These are phyloP conservation scores for Wickerhamiella alocasiicola DNA, from an alignment of 805 yeast genomes.

Conservation along the genomic window DNA sequence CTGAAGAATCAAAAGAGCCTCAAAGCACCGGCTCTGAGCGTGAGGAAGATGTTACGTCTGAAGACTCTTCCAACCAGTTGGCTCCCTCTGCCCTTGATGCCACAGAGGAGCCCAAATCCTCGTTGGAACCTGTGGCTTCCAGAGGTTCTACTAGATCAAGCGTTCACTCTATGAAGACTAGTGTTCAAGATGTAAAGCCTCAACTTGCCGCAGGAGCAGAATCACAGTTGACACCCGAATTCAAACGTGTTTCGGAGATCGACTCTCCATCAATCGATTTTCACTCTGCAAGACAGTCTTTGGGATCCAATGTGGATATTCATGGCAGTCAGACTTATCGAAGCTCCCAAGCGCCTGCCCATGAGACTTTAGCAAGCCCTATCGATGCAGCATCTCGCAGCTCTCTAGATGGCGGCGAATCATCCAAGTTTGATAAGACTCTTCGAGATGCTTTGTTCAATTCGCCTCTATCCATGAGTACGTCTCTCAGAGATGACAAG, in stretches of 20 bases:
- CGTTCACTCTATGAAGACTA: too few relatives aligned
- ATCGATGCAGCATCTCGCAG: neutral
- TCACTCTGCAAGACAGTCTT: slow-evolving; percentile 8
- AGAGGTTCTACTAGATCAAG: too few relatives aligned
- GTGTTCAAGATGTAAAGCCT: too few relatives aligned
- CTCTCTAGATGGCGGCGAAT: neutral
- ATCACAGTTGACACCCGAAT: neutral
- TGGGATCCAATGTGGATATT: slow-evolving; percentile 1
- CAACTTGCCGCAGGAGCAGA: neutral
- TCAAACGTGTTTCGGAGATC: neutral
- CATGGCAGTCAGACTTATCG: too few relatives aligned
- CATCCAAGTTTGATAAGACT: slow-evolving; percentile 3
- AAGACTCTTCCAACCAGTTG: too few relatives aligned
- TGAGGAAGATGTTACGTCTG: too few relatives aligned
- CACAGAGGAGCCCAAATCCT: too few relatives aligned
- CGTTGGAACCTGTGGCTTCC: too few relatives aligned
- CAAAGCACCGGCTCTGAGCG: too few relatives aligned
- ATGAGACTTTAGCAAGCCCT: neutral
- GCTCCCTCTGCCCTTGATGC: too few relatives aligned
- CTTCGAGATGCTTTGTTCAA: neutral
- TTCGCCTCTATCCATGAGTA: slow-evolving; percentile 1
- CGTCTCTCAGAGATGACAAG: neutral
- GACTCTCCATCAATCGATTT: neutral
- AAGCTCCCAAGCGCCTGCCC: too few relatives aligned
- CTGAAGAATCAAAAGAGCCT: too few relatives aligned